A percentile compares a stretch with the other conserved stretches of the same genome.
Evolutionary conservation across 495 filamentous ascomycete species (phyloP).

Genomic region (Lentithecium fluviatile): DNA sequence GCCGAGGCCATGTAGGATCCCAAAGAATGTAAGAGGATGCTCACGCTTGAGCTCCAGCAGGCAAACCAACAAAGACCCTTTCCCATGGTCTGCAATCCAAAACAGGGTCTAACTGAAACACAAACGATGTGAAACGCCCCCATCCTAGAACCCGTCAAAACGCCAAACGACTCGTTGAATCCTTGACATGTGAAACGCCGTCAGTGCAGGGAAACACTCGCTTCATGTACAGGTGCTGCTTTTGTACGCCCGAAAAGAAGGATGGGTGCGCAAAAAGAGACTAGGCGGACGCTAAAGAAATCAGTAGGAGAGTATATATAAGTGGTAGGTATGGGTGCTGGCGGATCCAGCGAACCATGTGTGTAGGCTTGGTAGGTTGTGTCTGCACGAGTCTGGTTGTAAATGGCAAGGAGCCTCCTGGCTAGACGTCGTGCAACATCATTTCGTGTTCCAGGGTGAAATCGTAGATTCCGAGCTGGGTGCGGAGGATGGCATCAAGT

Average conservation of each 20-base stretch:
- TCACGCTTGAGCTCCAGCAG: no score
- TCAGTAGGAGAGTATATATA: constrained; percentile 15
- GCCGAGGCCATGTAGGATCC: background rate
- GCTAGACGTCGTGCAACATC: no score
- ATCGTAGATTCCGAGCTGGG: no score
- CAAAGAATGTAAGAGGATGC: background rate
- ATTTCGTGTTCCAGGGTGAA: no score
- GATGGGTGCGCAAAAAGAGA: constrained; percentile 15
- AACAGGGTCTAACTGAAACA: no score
- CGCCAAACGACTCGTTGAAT: background rate
- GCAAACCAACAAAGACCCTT: no score
- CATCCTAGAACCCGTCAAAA: background rate
- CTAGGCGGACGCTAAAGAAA: constrained; percentile 3
- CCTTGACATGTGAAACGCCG: background rate
- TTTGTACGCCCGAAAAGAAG: constrained; percentile 23
- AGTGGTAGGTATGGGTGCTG: background rate
- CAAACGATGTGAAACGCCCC: background rate
- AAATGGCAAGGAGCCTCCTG: background rate
- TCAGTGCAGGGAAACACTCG: background rate
- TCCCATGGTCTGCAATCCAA: no score
- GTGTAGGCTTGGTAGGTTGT: no score
- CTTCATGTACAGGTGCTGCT: background rate
- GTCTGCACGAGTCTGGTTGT: constrained; percentile 10
- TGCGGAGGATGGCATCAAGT: no score
- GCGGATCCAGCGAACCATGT: background rate